Base-by-base conservation (phyloP, 208 protist species). In the Crithidia acanthocephali region DNA sequence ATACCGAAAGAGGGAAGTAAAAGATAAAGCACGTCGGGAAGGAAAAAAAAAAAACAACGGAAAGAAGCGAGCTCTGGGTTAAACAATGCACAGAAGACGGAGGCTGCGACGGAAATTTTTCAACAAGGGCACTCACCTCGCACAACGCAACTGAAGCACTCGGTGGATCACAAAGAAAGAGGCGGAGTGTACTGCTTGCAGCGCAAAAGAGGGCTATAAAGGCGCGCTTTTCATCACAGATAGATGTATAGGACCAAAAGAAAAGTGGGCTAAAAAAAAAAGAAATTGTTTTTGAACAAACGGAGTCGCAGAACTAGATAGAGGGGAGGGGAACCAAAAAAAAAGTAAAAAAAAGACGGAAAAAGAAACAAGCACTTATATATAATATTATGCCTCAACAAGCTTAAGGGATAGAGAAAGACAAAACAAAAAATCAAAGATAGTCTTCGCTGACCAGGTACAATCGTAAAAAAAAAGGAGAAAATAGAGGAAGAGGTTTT, bases 401-500 rank as follows among this genome's bases (percentile, higher is more conserved):
- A 37, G 22, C 10, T 32, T 0, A 50, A 64, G n/a, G n/a, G n/a
- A n/a, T n/a, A n/a, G n/a, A 35, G 63, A 73, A 25, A 20, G 58
- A 81, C 52, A 22, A 76, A 75, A 79, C 22, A 40, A 28, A 53
- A 63, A 25, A 72, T 6, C n/a, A 62, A 25, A 47, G 27, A 5
- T 23, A 6, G 37, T 57, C 11, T 27, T 28, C 22, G 7, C 22
- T 23, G 23, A 23, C 10, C 22, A 55, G 48, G 57, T 35, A 68
- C 33, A 61, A 71, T 22, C 18, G n/a, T n/a, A 44, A 57, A 55
- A 62, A 30, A 61, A 65, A 30, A 9, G 35, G 81, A 60, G 11
- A 78, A 69, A 67, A 9, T 25, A 55, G 32, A 11, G 23, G 27
- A 52, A 60, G 48, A 60, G 30, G 52, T 32, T 56, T 52, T 28